phyloP scores from a whole-genome alignment of 192 early-diverging fungal species.

The Tieghemiomyces parasiticus region DNA sequence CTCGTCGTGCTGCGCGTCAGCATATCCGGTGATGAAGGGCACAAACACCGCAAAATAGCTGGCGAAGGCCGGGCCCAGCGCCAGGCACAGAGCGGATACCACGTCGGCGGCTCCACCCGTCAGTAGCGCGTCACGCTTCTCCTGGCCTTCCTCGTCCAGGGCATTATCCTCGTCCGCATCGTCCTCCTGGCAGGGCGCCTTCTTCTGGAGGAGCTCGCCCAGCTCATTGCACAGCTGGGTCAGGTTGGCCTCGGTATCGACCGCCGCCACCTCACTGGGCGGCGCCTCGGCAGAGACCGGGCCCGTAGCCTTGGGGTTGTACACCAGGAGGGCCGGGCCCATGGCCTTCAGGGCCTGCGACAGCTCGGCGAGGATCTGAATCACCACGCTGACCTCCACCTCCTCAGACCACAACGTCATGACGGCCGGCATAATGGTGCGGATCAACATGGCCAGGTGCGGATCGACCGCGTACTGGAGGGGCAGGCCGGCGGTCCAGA shows the following conservation, averaged over 20 bases:
- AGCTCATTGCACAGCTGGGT: constrained; percentile 16
- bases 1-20: constrained; percentile 39
- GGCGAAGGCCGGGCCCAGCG: constrained; percentile 59
- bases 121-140: constrained; percentile 68
- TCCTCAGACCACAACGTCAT: constrained; percentile 63
- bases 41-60: constrained; percentile 62
- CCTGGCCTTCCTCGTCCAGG: constrained; percentile 68
- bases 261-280: background rate
- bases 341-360: constrained; percentile 50
- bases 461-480: constrained; percentile 50
- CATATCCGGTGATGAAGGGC: constrained; percentile 67
- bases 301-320: background rate
- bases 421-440: constrained; percentile 51
- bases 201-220: constrained; percentile 54
- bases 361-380: constrained; percentile 62
- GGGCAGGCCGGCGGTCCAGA: constrained; percentile 72
- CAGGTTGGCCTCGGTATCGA: background rate
- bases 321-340: constrained; percentile 50
- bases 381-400: constrained; percentile 68
- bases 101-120: constrained; percentile 69
- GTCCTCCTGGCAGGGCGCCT: constrained; percentile 54
- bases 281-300: background rate
- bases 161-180: constrained; percentile 45
- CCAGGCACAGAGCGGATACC: constrained; percentile 57
- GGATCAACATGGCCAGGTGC: constrained; percentile 54